Evolutionary conservation across 768 basidiomycete genomes (phyloP).

Genomic region (Calocera cornea): DNA sequence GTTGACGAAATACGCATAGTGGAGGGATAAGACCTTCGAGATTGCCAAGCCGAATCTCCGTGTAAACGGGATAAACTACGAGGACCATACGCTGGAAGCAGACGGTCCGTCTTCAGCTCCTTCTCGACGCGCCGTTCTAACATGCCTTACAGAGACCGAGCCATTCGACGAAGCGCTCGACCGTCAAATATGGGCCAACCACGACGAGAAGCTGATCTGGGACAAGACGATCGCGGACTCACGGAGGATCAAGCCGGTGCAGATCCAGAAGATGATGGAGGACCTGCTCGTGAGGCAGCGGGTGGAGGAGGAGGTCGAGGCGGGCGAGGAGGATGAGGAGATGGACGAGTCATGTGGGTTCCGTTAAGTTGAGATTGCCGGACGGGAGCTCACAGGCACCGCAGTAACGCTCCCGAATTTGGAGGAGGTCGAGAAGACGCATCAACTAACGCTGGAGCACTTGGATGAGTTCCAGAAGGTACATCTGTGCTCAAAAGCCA

Average conservation of each 20-base stretch:
- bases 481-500: background rate
- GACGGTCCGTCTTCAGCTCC: conserved; percentile 30
- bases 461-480: background rate
- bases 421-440: background rate
- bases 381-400: background rate
- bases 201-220: conserved; percentile 60
- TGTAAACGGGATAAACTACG: conserved; percentile 66
- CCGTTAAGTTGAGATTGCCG: background rate
- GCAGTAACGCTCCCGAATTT: background rate
- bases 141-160: conserved; percentile 41
- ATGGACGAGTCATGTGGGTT: conserved; percentile 4
- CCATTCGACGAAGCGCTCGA: conserved; percentile 80
- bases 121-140: background rate
- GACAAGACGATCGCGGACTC: conserved; percentile 56
- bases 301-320: conserved; percentile 17
- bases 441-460: background rate
- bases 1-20: conserved; percentile 28
- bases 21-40: conserved; percentile 46
- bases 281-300: conserved; percentile 30
- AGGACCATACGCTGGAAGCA: conserved; percentile 43
- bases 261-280: conserved; percentile 34
- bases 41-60: conserved; percentile 59
- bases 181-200: conserved; percentile 64
- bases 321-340: conserved; percentile 11
- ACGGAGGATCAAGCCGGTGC: conserved; percentile 46